These are phyloP conservation scores for Camellia oleifera DNA, from an alignment of 179 eudicot genomes.

Conservation along the genomic window DNA sequence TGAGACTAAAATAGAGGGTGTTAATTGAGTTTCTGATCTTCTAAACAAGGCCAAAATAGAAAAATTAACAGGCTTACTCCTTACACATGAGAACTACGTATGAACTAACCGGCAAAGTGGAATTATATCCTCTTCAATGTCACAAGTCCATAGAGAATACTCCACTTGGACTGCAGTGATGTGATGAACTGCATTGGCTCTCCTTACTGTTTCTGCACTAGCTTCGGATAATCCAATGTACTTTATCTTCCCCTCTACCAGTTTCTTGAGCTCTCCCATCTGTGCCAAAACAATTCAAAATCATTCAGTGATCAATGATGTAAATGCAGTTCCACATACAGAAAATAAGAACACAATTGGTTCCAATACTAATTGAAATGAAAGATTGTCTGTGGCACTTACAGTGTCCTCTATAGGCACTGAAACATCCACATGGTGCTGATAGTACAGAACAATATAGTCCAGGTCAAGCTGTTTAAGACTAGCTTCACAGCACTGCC, in stretches of 20 bases:
- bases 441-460: constrained; percentile 15
- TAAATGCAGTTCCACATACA: background rate
- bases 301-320: background rate
- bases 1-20: background rate
- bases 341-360: background rate
- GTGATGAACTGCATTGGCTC: constrained; percentile 60
- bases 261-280: constrained; percentile 63
- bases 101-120: constrained; percentile 46
- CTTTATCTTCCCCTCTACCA: constrained; percentile 63
- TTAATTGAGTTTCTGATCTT: background rate
- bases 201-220: constrained; percentile 43
- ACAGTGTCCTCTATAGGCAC: constrained; percentile 26
- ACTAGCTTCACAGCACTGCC: constrained; percentile 20
- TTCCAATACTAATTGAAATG: background rate
- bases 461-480: constrained; percentile 15
- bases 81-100: background rate
- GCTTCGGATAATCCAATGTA: constrained; percentile 61
- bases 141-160: constrained; percentile 61
- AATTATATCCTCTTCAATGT: constrained; percentile 53
- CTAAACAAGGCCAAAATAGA: background rate
- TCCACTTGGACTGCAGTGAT: constrained; percentile 59
- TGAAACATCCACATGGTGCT: constrained; percentile 12
- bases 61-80: background rate
- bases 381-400: background rate
- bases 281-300: constrained; percentile 5